Percentiles rank a stretch among this genome's conserved stretches.
These are phyloP conservation scores for Ganoderma lingzhi DNA, from an alignment of 1,284 basidiomycete genomes.

Conservation along the genomic window DNA sequence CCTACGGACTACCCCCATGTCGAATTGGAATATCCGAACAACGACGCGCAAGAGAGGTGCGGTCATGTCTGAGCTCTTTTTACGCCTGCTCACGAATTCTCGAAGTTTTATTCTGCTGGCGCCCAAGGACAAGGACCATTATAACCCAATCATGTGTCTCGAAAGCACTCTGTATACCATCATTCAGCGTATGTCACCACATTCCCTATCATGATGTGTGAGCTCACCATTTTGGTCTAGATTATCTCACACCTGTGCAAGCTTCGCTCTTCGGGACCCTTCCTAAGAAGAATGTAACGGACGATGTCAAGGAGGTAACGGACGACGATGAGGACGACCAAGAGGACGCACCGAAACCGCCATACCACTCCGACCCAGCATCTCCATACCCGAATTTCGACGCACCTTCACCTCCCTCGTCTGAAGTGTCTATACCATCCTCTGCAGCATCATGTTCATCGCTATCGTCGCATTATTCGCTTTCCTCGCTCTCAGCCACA, in stretches of 20 bases:
- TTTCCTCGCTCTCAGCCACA: slow-evolving; percentile 31
- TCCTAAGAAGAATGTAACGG: slow-evolving; percentile 56
- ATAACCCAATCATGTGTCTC: slow-evolving; percentile 79
- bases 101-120: slow-evolving; percentile 74
- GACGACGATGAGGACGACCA: slow-evolving; percentile 40
- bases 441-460: slow-evolving; percentile 32
- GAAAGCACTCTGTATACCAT: slow-evolving; percentile 73
- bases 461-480: slow-evolving; percentile 36
- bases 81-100: slow-evolving; percentile 16
- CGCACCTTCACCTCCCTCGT: slow-evolving; percentile 43
- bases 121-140: slow-evolving; percentile 83
- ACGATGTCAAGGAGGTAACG: slow-evolving; percentile 50
- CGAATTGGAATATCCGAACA: slow-evolving; percentile 79
- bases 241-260: slow-evolving; percentile 71
- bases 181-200: slow-evolving; percentile 60
- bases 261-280: slow-evolving; percentile 70
- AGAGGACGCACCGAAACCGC: slow-evolving; percentile 10
- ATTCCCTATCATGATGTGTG: slow-evolving; percentile 1
- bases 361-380: not conserved
- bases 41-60: slow-evolving; percentile 66
- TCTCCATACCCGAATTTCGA: slow-evolving; percentile 14
- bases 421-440: slow-evolving; percentile 34
- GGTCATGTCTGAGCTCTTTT: not conserved
- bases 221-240: slow-evolving; percentile 47
- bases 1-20: slow-evolving; percentile 63